These are phyloP conservation scores for Debaryomyces maramus DNA, from an alignment of 805 yeast genomes.

Conservation along the genomic window DNA sequence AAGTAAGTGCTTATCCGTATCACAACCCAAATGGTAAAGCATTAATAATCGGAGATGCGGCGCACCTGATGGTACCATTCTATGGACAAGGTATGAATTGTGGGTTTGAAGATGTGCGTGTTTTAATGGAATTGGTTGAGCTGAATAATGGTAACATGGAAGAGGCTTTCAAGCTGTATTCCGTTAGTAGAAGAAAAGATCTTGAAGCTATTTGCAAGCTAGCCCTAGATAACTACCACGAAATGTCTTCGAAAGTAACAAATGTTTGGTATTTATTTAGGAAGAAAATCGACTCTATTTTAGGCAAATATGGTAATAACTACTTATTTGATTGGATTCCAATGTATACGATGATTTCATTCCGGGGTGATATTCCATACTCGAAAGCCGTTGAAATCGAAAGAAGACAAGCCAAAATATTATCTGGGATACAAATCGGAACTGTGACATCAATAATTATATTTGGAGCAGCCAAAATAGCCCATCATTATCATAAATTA, in stretches of 20 bases:
- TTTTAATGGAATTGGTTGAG: slow-evolving; percentile 53
- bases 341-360: slow-evolving; percentile 88
- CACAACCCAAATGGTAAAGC: slow-evolving; percentile 59
- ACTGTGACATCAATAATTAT: slow-evolving; percentile 6
- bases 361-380: slow-evolving; percentile 79
- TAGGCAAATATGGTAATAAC: slow-evolving; percentile 60
- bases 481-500: slow-evolving; percentile 9
- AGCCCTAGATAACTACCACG: slow-evolving; percentile 78
- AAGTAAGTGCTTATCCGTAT: slow-evolving; percentile 69
- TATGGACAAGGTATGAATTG: slow-evolving; percentile 98
- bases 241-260: slow-evolving; percentile 82
- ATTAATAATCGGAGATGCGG: slow-evolving; percentile 85
- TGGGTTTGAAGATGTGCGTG: slow-evolving; percentile 87
- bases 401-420: slow-evolving; percentile 52
- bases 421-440: slow-evolving; percentile 33
- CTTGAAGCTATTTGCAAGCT: slow-evolving; percentile 72
- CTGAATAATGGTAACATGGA: slow-evolving; percentile 34
- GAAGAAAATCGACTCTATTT: slow-evolving; percentile 63
- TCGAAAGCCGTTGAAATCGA: slow-evolving; percentile 61
- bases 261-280: slow-evolving; percentile 59
- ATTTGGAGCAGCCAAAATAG: slow-evolving; percentile 8
- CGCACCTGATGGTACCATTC: slow-evolving; percentile 97
- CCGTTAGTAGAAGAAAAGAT: slow-evolving; percentile 59
- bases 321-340: slow-evolving; percentile 64
- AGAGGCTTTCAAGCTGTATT: slow-evolving; percentile 55